phyloP scores from a whole-genome alignment of 495 filamentous ascomycete species.

The Pseudomonodictys pantanalensis region DNA sequence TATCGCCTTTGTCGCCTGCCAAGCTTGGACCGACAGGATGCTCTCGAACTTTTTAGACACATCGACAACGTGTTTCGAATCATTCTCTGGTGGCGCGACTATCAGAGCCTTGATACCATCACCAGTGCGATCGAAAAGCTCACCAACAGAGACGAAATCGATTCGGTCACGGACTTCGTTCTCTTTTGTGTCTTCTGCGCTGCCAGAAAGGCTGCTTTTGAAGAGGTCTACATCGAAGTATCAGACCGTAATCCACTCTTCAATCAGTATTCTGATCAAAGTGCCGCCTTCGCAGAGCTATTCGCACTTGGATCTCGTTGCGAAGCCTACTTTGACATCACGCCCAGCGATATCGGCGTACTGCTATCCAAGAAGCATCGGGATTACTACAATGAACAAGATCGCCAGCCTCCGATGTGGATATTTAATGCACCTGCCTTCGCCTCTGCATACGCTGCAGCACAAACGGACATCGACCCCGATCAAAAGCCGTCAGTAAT shows the following conservation, averaged over 20 bases:
- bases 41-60: constrained; percentile 48
- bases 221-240: constrained; percentile 60
- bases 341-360: constrained; percentile 54
- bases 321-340: constrained; percentile 58
- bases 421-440: constrained; percentile 51
- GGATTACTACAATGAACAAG: constrained; percentile 44
- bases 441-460: constrained; percentile 53
- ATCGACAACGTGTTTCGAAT: constrained; percentile 44
- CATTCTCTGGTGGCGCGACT: constrained; percentile 46
- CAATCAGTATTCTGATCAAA: constrained; percentile 56
- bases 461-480: constrained; percentile 56
- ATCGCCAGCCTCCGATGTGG: constrained; percentile 53
- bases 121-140: constrained; percentile 43
- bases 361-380: constrained; percentile 55
- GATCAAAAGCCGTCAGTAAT: constrained; percentile 46
- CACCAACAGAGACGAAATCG: constrained; percentile 41
- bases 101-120: constrained; percentile 46
- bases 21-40: constrained; percentile 44
- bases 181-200: constrained; percentile 56
- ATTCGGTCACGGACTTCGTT: constrained; percentile 52
- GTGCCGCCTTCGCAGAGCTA: constrained; percentile 59
- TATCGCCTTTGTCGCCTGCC: constrained; percentile 48
- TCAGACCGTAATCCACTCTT: constrained; percentile 59
- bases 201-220: constrained; percentile 53
- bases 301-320: constrained; percentile 61